A percentile compares a stretch with the other conserved stretches of the same genome.
phyloP scores from a whole-genome alignment of 305 asterid genomes.

The Ilex paraguariensis region DNA sequence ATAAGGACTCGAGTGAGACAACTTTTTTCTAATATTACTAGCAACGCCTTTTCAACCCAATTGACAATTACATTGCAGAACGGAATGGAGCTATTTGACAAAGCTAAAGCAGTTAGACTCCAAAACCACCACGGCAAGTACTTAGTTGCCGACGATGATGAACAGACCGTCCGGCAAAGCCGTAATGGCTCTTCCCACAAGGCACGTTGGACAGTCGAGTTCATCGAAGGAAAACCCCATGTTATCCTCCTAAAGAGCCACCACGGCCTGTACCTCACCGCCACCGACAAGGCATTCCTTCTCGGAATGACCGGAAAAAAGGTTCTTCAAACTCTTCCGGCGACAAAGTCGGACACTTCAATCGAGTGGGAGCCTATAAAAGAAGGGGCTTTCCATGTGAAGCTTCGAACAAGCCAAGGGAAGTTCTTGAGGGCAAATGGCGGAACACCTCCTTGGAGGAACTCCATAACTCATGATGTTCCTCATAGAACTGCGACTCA shows the following conservation, averaged over 20 bases:
- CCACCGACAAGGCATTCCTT: constrained; percentile 44
- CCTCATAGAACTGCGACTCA: constrained; percentile 57
- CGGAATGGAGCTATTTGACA: constrained; percentile 50
- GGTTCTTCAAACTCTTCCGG: constrained; percentile 31
- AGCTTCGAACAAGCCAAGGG: constrained; percentile 42
- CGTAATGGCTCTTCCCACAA: constrained; percentile 41
- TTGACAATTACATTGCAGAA: constrained; percentile 12
- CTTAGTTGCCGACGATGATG: constrained; percentile 58
- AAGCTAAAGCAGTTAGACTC: constrained; percentile 49
- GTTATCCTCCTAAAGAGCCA: constrained; percentile 47
- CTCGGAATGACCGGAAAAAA: constrained; percentile 62
- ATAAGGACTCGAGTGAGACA: too few species aligned
- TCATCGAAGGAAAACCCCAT: constrained; percentile 31
- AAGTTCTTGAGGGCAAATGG: constrained; percentile 63
- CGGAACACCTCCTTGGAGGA: constrained; percentile 60
- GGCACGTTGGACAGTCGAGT: constrained; percentile 55
- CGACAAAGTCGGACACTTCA: constrained; percentile 13
- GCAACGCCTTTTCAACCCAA: too few species aligned
- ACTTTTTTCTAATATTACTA: too few species aligned
- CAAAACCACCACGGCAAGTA: constrained; percentile 56
- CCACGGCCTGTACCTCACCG: constrained; percentile 53
- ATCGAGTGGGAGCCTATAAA: constrained; percentile 57
- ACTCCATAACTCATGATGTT: constrained; percentile 60
- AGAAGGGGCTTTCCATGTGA: constrained; percentile 36
- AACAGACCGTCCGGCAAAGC: constrained; percentile 50